Evolutionary conservation across 179 eudicot species (phyloP).

Genomic region (Silene noctiflora): DNA sequence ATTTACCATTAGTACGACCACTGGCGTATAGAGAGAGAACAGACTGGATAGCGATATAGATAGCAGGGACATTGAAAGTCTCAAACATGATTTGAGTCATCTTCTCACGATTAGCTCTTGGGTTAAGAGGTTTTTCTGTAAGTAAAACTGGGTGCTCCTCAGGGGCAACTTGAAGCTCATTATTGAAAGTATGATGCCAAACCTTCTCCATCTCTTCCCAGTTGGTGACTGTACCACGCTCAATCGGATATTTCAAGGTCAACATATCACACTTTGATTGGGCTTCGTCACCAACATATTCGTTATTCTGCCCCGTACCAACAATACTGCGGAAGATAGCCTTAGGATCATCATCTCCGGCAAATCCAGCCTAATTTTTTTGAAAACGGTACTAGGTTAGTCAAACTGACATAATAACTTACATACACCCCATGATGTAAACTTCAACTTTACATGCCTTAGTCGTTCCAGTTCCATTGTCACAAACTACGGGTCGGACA

Average conservation of each 20-base stretch:
- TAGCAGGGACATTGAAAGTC: constrained; percentile 66
- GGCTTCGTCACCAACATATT: constrained; percentile 42
- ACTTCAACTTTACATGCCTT: neutral
- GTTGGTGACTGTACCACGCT: constrained; percentile 44
- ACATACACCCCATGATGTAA: neutral
- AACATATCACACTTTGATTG: constrained; percentile 44
- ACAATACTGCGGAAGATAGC: constrained; percentile 8
- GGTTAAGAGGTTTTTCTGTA: constrained; percentile 42
- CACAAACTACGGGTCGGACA: constrained; percentile 36
- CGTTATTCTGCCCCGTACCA: neutral
- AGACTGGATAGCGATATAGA: constrained; percentile 71
- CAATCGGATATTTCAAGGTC: constrained; percentile 40
- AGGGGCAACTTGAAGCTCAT: constrained; percentile 17
- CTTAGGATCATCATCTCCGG: constrained; percentile 17
- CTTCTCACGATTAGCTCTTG: constrained; percentile 39
- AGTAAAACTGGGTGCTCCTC: constrained; percentile 44
- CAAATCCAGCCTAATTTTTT: constrained; percentile 13
- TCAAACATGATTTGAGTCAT: constrained; percentile 43
- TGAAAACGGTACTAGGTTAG: neutral
- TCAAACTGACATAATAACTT: neutral
- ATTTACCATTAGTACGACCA: constrained; percentile 47
- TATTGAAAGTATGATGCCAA: neutral
- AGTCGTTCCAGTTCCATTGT: constrained; percentile 28
- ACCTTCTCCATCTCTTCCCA: constrained; percentile 51
- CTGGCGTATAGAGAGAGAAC: constrained; percentile 65